phyloP scores from a whole-genome alignment of 108 stramenopile genomes.

The Skeletonema costatum region DNA sequence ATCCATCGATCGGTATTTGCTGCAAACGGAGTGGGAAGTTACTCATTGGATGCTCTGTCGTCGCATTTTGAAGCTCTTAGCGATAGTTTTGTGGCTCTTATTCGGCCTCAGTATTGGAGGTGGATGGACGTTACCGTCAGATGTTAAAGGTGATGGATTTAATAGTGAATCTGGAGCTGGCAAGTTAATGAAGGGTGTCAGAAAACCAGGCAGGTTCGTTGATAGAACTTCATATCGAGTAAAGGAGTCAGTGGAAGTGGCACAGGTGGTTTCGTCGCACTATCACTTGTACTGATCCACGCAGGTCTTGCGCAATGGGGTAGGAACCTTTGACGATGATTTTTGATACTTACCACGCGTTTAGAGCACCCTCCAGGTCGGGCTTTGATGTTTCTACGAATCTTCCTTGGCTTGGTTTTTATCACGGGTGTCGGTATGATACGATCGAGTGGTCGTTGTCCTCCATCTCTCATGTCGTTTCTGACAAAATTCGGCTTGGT shows the following conservation, averaged over 20 bases:
- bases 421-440: conserved; percentile 59
- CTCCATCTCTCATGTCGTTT: conserved; percentile 63
- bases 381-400: conserved; percentile 73
- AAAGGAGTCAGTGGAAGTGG: conserved; percentile 34
- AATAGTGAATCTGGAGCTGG: conserved; percentile 33
- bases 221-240: conserved; percentile 39
- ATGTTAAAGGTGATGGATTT: conserved; percentile 54
- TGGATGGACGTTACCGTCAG: conserved; percentile 86
- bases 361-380: conserved; percentile 83
- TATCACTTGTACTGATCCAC: conserved; percentile 56
- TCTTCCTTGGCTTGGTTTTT: conserved; percentile 62
- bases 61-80: conserved; percentile 81
- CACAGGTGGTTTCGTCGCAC: conserved; percentile 44
- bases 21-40: conserved; percentile 72
- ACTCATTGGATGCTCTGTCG: conserved; percentile 68
- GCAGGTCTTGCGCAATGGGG: conserved; percentile 80
- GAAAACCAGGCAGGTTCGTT: conserved; percentile 68
- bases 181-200: conserved; percentile 52
- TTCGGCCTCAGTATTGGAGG: conserved; percentile 71
- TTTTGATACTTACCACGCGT: conserved; percentile 88
- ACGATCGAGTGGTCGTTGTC: conserved; percentile 63
- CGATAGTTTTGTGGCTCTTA: conserved; percentile 73
- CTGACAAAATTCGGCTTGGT: conserved; percentile 68
- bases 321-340: conserved; percentile 83
- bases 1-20: conserved; percentile 65